Conservation (phyloP, 139 green algal genomes). For the Penium margaritaceum region DNA sequence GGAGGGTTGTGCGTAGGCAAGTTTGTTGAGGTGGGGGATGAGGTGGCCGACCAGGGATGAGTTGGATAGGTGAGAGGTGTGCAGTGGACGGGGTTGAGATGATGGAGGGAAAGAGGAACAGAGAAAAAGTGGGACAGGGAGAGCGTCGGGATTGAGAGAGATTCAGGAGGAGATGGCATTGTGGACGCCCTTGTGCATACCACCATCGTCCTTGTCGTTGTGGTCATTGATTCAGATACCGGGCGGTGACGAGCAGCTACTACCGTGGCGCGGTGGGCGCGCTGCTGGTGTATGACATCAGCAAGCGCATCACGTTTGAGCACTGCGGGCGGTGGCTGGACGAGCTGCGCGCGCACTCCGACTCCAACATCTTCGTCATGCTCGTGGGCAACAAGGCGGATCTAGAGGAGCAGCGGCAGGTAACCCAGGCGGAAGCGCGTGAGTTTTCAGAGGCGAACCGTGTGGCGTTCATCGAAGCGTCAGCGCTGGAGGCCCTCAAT, state of each 20-base stretch:
- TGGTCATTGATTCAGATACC: no score
- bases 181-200: no score
- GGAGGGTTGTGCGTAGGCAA: no score
- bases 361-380: conserved; percentile 42
- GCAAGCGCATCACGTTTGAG: conserved; percentile 81
- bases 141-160: no score
- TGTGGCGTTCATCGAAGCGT: conserved; percentile 43
- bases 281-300: conserved; percentile 91
- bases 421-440: conserved; percentile 33
- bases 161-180: no score
- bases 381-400: conserved; percentile 38
- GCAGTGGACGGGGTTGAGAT: no score
- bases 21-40: no score
- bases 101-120: no score
- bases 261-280: conserved; percentile 91
- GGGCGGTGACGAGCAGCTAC: conserved; percentile 87
- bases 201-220: no score
- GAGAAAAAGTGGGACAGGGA: no score
- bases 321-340: conserved; percentile 92
- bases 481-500: conserved; percentile 30
- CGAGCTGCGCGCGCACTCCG: conserved; percentile 64
- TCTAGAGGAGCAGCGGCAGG: conserved; percentile 12
- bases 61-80: no score
- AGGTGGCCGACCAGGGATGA: no score
- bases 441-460: conserved; percentile 29